Evolutionary conservation across 2,329 filamentous ascomycete genomes (phyloP).

Genomic region (Clarireedia hainanense): DNA sequence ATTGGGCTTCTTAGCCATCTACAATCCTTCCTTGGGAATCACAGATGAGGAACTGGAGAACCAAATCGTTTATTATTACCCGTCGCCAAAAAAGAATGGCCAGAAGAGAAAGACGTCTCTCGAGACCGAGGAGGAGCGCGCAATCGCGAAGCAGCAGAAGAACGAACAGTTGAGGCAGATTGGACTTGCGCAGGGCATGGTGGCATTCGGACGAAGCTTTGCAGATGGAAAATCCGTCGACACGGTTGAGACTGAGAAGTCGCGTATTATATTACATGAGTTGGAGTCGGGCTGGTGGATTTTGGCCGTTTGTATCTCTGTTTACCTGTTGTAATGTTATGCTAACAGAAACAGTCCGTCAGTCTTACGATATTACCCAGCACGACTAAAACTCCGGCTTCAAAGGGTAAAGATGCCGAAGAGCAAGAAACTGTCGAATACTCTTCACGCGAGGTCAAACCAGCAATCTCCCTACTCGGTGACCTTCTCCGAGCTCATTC

Average conservation of each 20-base stretch:
- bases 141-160: constrained; percentile 50
- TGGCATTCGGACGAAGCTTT: constrained; percentile 85
- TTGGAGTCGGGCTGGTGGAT: constrained; percentile 94
- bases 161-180: constrained; percentile 89
- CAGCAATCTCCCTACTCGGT: constrained; percentile 65
- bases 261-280: constrained; percentile 76
- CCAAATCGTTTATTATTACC: constrained; percentile 84
- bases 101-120: neutral
- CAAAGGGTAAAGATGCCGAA: constrained; percentile 18
- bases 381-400: constrained; percentile 38
- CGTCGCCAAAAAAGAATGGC: constrained; percentile 12
- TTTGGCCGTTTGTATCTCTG: constrained; percentile 59
- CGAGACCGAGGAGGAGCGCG: constrained; percentile 22
- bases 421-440: constrained; percentile 53
- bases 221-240: constrained; percentile 70
- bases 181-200: constrained; percentile 93
- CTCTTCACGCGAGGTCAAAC: constrained; percentile 84
- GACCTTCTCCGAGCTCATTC: constrained; percentile 78
- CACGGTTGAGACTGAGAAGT: constrained; percentile 84
- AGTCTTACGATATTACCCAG: constrained; percentile 68
- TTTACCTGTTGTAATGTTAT: neutral
- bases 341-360: constrained; percentile 51
- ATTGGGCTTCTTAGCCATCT: constrained; percentile 87
- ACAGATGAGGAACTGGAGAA: constrained; percentile 54
- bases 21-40: constrained; percentile 75